These are phyloP conservation scores for Aspergillus novoparasiticus DNA, from an alignment of 2,329 filamentous ascomycete genomes.

Conservation along the genomic window DNA sequence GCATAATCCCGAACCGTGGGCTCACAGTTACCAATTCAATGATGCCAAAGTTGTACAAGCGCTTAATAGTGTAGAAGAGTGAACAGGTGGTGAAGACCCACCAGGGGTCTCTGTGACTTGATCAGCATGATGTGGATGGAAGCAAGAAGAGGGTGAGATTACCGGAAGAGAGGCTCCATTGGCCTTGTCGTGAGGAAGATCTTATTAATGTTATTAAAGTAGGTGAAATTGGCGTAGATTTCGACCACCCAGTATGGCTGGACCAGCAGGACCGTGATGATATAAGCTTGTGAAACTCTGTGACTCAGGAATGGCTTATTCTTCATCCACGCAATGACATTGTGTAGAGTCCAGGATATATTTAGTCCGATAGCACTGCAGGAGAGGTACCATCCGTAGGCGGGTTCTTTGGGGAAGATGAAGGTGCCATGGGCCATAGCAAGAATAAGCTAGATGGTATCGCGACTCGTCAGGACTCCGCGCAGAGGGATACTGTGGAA, in stretches of 20 bases:
- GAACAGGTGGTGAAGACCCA: conserved; percentile 65
- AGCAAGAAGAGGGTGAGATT: conserved; percentile 3
- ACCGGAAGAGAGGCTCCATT: conserved; percentile 63
- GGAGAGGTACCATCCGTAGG: conserved; percentile 66
- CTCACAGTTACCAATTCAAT: conserved; percentile 62
- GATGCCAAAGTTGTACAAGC: conserved; percentile 61
- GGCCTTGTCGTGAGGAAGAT: conserved; percentile 60
- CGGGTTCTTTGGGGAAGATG: conserved; percentile 58
- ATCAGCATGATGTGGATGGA: conserved; percentile 5
- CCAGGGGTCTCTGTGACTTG: conserved; percentile 59
- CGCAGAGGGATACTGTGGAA: neutral
- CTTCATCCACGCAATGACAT: conserved; percentile 69
- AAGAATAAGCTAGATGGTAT: conserved; percentile 51
- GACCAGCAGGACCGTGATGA: conserved; percentile 59
- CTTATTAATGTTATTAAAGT: conserved; percentile 59
- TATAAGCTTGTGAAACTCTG: conserved; percentile 57
- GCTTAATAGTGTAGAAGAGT: conserved; percentile 65
- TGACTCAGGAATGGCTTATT: conserved; percentile 61
- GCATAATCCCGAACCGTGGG: conserved; percentile 65
- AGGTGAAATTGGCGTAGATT: conserved; percentile 67
- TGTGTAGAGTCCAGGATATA: conserved; percentile 66
- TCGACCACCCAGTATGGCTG: conserved; percentile 68
- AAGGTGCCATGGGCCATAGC: conserved; percentile 62
- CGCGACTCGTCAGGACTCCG: neutral
- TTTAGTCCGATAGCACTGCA: conserved; percentile 63